Evolutionary conservation across 2,329 filamentous ascomycete species (phyloP), one percentile per base, ranked within the genome.

Genomic region (Fusarium vanettenii): DNA sequence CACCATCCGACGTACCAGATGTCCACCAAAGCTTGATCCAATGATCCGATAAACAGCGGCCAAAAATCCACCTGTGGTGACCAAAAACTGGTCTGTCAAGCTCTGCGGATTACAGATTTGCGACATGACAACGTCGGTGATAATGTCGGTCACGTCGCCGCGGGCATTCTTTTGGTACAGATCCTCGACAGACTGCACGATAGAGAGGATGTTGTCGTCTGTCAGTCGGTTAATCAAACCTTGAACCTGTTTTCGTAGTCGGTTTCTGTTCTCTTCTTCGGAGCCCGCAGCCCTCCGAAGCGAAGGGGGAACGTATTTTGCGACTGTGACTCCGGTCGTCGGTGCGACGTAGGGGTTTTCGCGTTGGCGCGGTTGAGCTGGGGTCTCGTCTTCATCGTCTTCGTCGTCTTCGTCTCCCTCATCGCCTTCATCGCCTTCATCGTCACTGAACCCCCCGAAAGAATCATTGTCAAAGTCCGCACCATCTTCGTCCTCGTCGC

Each of bases 331-430:
- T 22, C 85, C 85, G 2, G 83, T 82, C 2, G 85, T 81, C 6
- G 96, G 96, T 4, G 96, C 93, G 60, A 96, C 87, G 76, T 98
- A 98, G 6, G 96, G 96, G 76, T 98, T 98, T 82, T 98, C 96
- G 70, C 91, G 89, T 67, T 87, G 82, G 70, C 86, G 87, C 71
- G 86, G 87, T 50, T 81, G 81, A n/a, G 81, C 73, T 33, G 82
- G 80, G 61, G 84, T 80, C 35, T 74, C 55, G 69, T 78, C 74
- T 35, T 80, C 55, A 69, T 78, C 74, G 35, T 80, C 67, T 25
- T 79, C 76, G 5, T 82, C 82, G 2, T 82, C 81, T 41, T 41
- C 39, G 39, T 41, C 37, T n/a, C 80, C 67, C 22, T 79, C 76
- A 5, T 82, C 82, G 2, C 81, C 81, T 41, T 41, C 37, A 6